Evolutionary conservation across 148 eudicot species (phyloP), one percentile per base, ranked within the genome.

Genomic region (Rhododendron henanense): DNA sequence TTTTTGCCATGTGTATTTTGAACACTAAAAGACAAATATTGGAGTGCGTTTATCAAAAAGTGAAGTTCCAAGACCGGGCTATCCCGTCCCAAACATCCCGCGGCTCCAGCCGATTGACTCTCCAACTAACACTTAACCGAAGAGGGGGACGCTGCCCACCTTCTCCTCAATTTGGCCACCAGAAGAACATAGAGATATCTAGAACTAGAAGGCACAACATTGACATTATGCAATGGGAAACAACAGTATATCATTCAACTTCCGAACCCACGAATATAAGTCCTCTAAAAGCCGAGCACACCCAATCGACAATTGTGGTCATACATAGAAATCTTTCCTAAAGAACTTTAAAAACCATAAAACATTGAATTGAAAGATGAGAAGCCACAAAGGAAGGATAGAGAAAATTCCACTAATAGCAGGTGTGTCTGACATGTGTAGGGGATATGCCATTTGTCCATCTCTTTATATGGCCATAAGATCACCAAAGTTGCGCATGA

Each of bases 401-500:
- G 33, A 71, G 44, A 45, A 83, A 83, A 84, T 69, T 39, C 63
- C 69, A 83, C 11, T 69, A 69, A 71, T 84, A 73, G 78, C 85
- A 16, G 75, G 45, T 31, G n/a, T 19, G 28, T 33, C 28, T 74
- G 85, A 35, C 15, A 33, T 47, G 14, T 9, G 50, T 23, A 84
- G 79, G 39, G 50, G 50, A 55, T 41, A 28, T 18, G 10, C 44
- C 37, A 53, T 23, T 14, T 14, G 9, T 71, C 21, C 41, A 71
- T 9, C 13, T 51, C 65, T 77, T 87, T 85, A 87, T 28, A 87
- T 79, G 63, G 91, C 90, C 93, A 91, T 91, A 55, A 89, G 41
- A 39, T 91, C 91, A 44, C 93, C 93, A 84, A 79, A 91, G 21
- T 86, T 85, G 83, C 90, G 91, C 90, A 91, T 86, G 45, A 91